Base-by-base conservation (phyloP, 345 rosid species). In the Populus deltoides region DNA sequence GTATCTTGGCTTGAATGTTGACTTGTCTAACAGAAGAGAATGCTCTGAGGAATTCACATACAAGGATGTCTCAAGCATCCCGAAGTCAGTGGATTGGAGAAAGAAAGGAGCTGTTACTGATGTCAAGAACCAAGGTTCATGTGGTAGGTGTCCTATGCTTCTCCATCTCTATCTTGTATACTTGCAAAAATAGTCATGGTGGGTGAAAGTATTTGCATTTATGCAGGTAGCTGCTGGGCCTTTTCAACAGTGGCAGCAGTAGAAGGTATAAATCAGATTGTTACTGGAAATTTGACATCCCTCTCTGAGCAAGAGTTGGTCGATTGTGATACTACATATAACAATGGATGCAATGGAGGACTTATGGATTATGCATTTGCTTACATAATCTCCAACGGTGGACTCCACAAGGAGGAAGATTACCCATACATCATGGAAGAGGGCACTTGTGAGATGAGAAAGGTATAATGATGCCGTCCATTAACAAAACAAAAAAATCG, bases 181-280 rank as follows among this genome's bases (percentile, higher is more conserved):
- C 12, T 41, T 9, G 45, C 45, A 41, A 9, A 33, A 41, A 41
- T 9, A 41, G 45, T 41, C 45, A 41, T 41, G 45, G 45, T 41
- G 45, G 22, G 13, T 67, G 55, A 57, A 12, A 29, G 49, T 16
- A 9, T 10, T 31, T n/a, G 3, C 15, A 11, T 51, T 27, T 25
- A 13, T 53, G n/a, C 77, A 79, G 81, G 81, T 16, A 81, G 84
- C 41, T 81, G 84, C 70, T 81, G 84, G 84, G 84, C 84, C 29
- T 81, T 81, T 74, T 81, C 84, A 8, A 81, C 84, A 0, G 84
- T 81, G 33, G 84, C 84, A 0, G 81, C 81, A 17, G 84, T 81
- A 2, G 84, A 81, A 31, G 84, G 84, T 20, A 69, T 81, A 62
- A 81, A 77, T 74, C 78, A 74, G 72, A 77, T 81, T 22, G 81